Percentiles rank a stretch among this genome's conserved stretches.
Conservation (phyloP, 768 basidiomycete genomes). For the Panaeolus papilionaceus region DNA sequence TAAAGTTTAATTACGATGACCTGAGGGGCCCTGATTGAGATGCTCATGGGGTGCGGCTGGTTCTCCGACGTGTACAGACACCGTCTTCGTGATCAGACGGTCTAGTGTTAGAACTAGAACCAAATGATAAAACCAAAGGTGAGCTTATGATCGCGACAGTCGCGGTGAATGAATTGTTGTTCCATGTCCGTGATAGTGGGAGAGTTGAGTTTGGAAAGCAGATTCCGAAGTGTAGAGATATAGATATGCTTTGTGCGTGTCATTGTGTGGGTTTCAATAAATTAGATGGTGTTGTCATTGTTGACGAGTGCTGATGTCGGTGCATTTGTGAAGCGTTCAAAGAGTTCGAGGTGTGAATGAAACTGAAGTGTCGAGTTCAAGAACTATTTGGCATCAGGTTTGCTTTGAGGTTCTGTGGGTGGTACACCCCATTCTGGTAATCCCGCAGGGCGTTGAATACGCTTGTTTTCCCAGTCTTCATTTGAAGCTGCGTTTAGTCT, state of each 20-base stretch:
- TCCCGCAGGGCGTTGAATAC: conserved; percentile 84
- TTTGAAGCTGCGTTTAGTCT: conserved; percentile 67
- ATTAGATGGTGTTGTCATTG: conserved; percentile 10
- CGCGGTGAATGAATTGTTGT: conserved; percentile 12
- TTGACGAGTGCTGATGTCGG: not conserved
- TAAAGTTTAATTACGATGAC: conserved; percentile 4
- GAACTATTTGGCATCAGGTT: not conserved
- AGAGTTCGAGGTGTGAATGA: conserved; percentile 2
- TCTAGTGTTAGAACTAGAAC: conserved; percentile 5
- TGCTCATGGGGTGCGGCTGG: not conserved
- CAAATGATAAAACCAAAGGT: conserved; percentile 1
- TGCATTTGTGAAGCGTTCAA: not conserved
- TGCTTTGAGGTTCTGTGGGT: conserved; percentile 57
- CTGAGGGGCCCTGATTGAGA: conserved; percentile 1
- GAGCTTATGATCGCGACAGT: conserved; percentile 3
- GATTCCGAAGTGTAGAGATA: conserved; percentile 12
- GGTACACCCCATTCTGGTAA: conserved; percentile 95
- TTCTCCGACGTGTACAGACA: conserved; percentile 9
- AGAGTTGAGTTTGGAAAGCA: not conserved
- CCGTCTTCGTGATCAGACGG: conserved; percentile 1
- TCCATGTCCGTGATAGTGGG: conserved; percentile 10
- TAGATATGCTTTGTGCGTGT: not conserved
- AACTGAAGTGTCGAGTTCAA: not conserved
- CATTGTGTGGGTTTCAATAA: conserved; percentile 12
- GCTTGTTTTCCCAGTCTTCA: conserved; percentile 86